Conservation (phyloP, 108 stramenopile species). For the Fistulifera pelliculosa region DNA sequence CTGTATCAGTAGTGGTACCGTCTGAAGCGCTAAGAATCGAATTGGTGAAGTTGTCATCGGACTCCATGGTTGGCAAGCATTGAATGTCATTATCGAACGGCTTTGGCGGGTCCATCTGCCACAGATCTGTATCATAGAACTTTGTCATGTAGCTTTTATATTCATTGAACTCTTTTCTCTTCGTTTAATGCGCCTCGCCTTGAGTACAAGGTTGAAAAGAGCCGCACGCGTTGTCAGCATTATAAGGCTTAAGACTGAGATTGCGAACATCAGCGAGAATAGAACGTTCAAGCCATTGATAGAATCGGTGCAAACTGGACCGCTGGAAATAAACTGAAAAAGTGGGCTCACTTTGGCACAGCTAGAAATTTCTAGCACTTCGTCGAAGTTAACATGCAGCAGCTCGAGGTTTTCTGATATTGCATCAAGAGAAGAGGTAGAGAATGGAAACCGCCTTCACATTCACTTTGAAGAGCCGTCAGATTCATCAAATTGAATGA, state of each 20-base stretch:
- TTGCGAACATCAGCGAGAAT: constrained; percentile 14
- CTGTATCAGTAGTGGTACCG: background rate
- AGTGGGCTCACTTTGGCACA: constrained; percentile 28
- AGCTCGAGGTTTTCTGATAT: background rate
- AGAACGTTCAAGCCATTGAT: constrained; percentile 20
- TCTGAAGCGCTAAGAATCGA: background rate
- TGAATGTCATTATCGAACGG: background rate
- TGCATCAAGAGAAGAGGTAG: background rate
- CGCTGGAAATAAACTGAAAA: constrained; percentile 19
- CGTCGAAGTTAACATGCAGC: background rate
- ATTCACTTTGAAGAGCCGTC: no score
- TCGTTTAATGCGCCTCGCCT: constrained; percentile 12
- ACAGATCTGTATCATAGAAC: constrained; percentile 28
- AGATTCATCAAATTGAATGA: no score
- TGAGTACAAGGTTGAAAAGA: constrained; percentile 24
- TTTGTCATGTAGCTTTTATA: constrained; percentile 36
- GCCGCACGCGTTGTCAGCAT: constrained; percentile 37
- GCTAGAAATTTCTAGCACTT: constrained; percentile 13
- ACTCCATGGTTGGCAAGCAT: background rate
- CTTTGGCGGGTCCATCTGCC: constrained; percentile 19
- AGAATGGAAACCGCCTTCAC: no score
- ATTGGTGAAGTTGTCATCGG: background rate
- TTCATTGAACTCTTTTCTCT: constrained; percentile 36
- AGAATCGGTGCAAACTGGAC: constrained; percentile 30
- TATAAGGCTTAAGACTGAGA: constrained; percentile 23